A percentile compares a stretch with the other conserved stretches of the same genome.
Conservation (phyloP, 176 grass and related monocot species). For the Rhynchospora pubera region DNA sequence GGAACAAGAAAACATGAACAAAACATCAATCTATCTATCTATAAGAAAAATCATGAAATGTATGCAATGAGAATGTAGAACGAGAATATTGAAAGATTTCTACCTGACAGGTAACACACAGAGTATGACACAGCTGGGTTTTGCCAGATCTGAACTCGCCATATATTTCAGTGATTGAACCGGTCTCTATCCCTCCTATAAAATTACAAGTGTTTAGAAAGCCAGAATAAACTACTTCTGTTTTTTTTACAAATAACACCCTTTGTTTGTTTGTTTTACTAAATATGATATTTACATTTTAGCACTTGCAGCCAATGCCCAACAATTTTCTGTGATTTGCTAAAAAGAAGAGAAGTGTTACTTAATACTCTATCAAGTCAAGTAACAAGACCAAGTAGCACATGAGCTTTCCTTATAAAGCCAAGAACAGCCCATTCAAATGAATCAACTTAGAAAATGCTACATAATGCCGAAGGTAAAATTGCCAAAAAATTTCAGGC, state of each 20-base stretch:
- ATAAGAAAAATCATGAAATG: neutral
- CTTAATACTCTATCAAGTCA: neutral
- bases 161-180: constrained; percentile 94
- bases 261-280: neutral
- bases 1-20: constrained; percentile 19
- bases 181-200: constrained; percentile 87
- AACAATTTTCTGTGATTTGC: neutral
- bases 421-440: neutral
- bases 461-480: neutral
- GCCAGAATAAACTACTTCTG: neutral
- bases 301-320: neutral
- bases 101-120: constrained; percentile 98
- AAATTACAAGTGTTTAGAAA: constrained; percentile 8
- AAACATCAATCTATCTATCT: neutral
- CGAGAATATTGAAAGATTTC: neutral
- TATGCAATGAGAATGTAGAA: neutral
- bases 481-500: neutral
- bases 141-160: constrained; percentile 89
- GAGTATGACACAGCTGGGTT: constrained; percentile 85
- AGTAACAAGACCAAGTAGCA: neutral
- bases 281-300: neutral
- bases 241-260: neutral
- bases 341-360: neutral
- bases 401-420: neutral
- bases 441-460: neutral